Evolutionary conservation across 1,284 basidiomycete species (phyloP).

Genomic region (Meira miltonrushii): DNA sequence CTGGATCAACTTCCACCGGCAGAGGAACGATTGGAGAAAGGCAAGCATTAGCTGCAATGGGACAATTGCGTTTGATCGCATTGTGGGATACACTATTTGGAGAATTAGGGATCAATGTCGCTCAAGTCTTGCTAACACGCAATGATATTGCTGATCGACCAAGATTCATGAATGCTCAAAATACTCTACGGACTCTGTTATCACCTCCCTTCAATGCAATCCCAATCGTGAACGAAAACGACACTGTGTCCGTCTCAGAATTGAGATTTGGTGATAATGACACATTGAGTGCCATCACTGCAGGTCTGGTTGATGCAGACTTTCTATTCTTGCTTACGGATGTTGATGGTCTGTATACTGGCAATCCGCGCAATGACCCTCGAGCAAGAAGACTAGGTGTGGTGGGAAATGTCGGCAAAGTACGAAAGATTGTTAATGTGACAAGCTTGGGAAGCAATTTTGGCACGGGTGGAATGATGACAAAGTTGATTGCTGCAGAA

Average conservation of each 20-base stretch:
- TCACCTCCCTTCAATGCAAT: constrained; percentile 38
- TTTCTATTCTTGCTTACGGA: constrained; percentile 95
- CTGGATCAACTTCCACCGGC: constrained; percentile 39
- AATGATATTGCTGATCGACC: constrained; percentile 82
- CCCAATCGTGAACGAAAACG: constrained; percentile 52
- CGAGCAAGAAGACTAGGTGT: constrained; percentile 72
- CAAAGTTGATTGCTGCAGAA: constrained; percentile 95
- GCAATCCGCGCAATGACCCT: constrained; percentile 87
- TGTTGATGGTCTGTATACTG: constrained; percentile 90
- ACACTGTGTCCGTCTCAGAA: constrained; percentile 59
- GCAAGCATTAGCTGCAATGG: constrained; percentile 92
- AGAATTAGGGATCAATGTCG: constrained; percentile 87
- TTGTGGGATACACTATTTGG: constrained; percentile 95
- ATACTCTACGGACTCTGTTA: constrained; percentile 44
- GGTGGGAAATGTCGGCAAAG: constrained; percentile 74
- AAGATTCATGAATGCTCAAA: constrained; percentile 45
- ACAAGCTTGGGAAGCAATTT: constrained; percentile 83
- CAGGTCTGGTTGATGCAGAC: constrained; percentile 94
- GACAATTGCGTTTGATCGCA: constrained; percentile 90
- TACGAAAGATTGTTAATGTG: constrained; percentile 80
- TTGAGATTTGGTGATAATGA: constrained; percentile 99
- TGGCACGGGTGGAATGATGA: constrained; percentile 98
- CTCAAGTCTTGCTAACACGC: constrained; percentile 86
- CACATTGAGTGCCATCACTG: constrained; percentile 91
- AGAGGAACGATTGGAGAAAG: constrained; percentile 84